A percentile compares a stretch with the other conserved stretches of the same genome.
Conservation (phyloP, 164 flowering plant species). For the Euptelea pleiosperma region DNA sequence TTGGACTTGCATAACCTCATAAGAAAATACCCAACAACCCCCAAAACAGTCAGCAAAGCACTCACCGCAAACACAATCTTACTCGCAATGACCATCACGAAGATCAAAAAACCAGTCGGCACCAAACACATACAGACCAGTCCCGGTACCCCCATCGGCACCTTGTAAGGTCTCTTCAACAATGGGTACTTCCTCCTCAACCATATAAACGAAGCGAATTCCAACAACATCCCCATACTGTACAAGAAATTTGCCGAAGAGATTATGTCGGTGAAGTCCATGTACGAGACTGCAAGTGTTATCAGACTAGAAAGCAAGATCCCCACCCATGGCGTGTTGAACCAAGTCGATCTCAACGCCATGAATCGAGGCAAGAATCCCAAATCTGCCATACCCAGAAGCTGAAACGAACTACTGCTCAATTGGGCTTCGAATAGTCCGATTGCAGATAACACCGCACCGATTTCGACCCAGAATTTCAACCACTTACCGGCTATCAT, state of each 20-base stretch:
- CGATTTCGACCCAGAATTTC: conserved; percentile 46
- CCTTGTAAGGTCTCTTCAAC: conserved; percentile 44
- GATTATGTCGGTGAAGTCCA: conserved; percentile 43
- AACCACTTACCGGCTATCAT: conserved; percentile 57
- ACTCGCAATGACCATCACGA: conserved; percentile 41
- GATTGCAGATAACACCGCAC: conserved; percentile 42
- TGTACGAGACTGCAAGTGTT: conserved; percentile 38
- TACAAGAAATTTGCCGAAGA: conserved; percentile 60
- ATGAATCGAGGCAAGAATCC: conserved; percentile 40
- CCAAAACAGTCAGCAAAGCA: conserved; percentile 32
- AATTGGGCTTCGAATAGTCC: conserved; percentile 66
- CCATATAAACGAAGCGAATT: conserved; percentile 58
- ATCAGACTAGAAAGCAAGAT: conserved; percentile 37
- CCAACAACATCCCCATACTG: conserved; percentile 61
- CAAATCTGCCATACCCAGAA: conserved; percentile 57
- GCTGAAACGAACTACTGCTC: conserved; percentile 50
- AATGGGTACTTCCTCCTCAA: conserved; percentile 40
- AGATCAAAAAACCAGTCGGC: conserved; percentile 50
- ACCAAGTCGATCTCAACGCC: conserved; percentile 36
- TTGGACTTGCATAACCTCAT: conserved; percentile 31
- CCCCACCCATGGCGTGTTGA: conserved; percentile 60
- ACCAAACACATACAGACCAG: conserved; percentile 47
- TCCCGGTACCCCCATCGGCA: conserved; percentile 36
- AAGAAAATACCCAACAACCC: conserved; percentile 29
- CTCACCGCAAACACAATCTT: conserved; percentile 35